These are phyloP conservation scores for Phascolomyces articulosus DNA, from an alignment of 371 early-diverging fungal genomes.

Conservation along the genomic window DNA sequence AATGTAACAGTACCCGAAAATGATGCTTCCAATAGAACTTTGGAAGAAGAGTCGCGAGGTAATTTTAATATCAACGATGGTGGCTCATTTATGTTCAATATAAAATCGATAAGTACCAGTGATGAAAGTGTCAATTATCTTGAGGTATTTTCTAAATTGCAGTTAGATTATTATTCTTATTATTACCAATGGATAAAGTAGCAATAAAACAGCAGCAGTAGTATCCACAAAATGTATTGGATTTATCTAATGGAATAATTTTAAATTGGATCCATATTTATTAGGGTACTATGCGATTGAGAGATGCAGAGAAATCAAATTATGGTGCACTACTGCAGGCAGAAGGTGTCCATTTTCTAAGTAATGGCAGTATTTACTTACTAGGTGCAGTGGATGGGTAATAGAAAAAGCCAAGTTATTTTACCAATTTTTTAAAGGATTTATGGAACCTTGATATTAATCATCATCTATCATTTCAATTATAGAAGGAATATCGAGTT, in stretches of 20 bases:
- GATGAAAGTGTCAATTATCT: constrained; percentile 55
- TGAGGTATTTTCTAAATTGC: constrained; percentile 34
- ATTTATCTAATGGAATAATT: too few species aligned
- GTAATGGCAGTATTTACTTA: constrained; percentile 60
- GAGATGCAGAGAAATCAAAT: constrained; percentile 56
- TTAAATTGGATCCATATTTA: not conserved
- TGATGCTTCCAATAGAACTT: constrained; percentile 26
- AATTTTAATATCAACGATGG: constrained; percentile 33
- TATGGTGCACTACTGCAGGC: constrained; percentile 56
- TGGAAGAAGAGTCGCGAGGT: constrained; percentile 36
- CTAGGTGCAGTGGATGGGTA: constrained; percentile 61
- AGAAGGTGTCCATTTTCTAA: constrained; percentile 60
- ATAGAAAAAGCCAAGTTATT: too few species aligned
- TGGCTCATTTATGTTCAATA: constrained; percentile 49
- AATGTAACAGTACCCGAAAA: constrained; percentile 31
- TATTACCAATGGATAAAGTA: too few species aligned
- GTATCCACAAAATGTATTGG: too few species aligned
- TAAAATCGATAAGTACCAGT: constrained; percentile 49
- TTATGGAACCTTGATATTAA: too few species aligned
- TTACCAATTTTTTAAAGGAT: too few species aligned
- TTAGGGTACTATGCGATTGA: constrained; percentile 58
- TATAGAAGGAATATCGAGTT: constrained; percentile 39
- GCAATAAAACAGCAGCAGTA: too few species aligned
- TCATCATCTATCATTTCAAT: too few species aligned
- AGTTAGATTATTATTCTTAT: not conserved